Percentiles rank a stretch among this genome's conserved stretches.
Evolutionary conservation across 805 yeast species (phyloP).

Genomic region (Kodamaea laetipori): DNA sequence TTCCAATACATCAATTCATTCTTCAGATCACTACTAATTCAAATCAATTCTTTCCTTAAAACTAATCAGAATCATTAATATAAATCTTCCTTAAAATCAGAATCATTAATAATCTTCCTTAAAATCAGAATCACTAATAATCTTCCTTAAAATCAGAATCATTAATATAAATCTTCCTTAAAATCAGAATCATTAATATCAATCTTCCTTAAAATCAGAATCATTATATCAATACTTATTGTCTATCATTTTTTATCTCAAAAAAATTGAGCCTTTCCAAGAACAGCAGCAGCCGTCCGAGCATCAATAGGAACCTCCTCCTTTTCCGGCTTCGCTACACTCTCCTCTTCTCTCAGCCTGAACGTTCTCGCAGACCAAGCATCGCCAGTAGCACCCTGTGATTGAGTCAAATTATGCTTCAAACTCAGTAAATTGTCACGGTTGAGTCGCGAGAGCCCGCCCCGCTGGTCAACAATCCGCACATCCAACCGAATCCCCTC

Average conservation of each 20-base stretch:
- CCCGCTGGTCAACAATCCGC: constrained; percentile 70
- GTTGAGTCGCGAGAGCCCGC: constrained; percentile 83
- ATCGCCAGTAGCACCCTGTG: constrained; percentile 45
- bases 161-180: too few relatives aligned
- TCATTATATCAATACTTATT: too few relatives aligned
- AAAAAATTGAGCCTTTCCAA: constrained; percentile 74
- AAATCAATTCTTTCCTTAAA: too few relatives aligned
- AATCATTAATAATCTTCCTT: too few relatives aligned
- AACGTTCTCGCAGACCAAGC: constrained; percentile 47
- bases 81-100: too few relatives aligned
- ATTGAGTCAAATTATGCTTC: constrained; percentile 44
- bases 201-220: constrained; percentile 12
- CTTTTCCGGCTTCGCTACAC: constrained; percentile 23
- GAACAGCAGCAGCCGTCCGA: constrained; percentile 74
- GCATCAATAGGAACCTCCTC: constrained; percentile 57
- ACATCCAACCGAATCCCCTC: constrained; percentile 73
- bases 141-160: too few relatives aligned
- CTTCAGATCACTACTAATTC: too few relatives aligned
- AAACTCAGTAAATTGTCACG: constrained; percentile 59
- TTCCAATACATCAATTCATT: too few relatives aligned
- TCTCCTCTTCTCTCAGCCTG: constrained; percentile 34
- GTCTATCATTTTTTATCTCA: too few relatives aligned
- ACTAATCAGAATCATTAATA: too few relatives aligned
- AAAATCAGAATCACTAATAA: too few relatives aligned
- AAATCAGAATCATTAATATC: too few relatives aligned